These are phyloP conservation scores for Xerocomus nothofagi DNA, from an alignment of 1,284 basidiomycete species.

Conservation along the genomic window DNA sequence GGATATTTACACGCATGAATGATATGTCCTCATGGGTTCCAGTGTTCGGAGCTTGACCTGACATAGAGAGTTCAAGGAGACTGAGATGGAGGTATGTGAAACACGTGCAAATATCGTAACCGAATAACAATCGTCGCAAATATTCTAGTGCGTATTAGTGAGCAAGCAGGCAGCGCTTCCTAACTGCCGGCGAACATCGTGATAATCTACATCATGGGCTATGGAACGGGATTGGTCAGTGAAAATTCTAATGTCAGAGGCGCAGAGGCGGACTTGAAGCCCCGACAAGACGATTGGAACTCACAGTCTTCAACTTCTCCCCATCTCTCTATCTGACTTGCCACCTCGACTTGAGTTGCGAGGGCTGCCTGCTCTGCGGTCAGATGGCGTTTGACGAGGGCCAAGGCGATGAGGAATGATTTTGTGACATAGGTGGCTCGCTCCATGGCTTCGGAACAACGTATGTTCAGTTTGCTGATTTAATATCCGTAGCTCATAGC, in stretches of 20 bases:
- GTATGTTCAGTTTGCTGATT: neutral
- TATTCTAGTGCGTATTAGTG: slow-evolving; percentile 33
- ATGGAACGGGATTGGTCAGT: slow-evolving; percentile 17
- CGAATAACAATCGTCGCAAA: slow-evolving; percentile 4
- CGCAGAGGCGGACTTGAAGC: neutral
- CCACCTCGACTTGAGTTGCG: slow-evolving; percentile 90
- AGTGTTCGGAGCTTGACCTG: slow-evolving; percentile 11
- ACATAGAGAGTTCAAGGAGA: slow-evolving; percentile 9
- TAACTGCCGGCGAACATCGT: slow-evolving; percentile 87
- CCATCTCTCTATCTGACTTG: slow-evolving; percentile 95
- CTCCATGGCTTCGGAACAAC: slow-evolving; percentile 73
- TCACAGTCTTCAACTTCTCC: slow-evolving; percentile 98
- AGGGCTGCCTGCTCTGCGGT: slow-evolving; percentile 83
- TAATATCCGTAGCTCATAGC: slow-evolving; percentile 27
- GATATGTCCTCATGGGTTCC: slow-evolving; percentile 11
- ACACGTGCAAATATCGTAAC: slow-evolving; percentile 7
- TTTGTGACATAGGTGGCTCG: slow-evolving; percentile 89
- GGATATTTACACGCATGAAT: slow-evolving; percentile 22
- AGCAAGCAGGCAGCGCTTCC: slow-evolving; percentile 73
- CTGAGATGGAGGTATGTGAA: slow-evolving; percentile 7
- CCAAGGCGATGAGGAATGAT: slow-evolving; percentile 87
- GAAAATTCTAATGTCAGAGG: slow-evolving; percentile 6
- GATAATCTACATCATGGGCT: slow-evolving; percentile 97
- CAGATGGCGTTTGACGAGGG: slow-evolving; percentile 75
- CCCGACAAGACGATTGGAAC: slow-evolving; percentile 35